These are phyloP conservation scores for Croton setiger DNA, from an alignment of 441 rosid genomes.

Conservation along the genomic window DNA sequence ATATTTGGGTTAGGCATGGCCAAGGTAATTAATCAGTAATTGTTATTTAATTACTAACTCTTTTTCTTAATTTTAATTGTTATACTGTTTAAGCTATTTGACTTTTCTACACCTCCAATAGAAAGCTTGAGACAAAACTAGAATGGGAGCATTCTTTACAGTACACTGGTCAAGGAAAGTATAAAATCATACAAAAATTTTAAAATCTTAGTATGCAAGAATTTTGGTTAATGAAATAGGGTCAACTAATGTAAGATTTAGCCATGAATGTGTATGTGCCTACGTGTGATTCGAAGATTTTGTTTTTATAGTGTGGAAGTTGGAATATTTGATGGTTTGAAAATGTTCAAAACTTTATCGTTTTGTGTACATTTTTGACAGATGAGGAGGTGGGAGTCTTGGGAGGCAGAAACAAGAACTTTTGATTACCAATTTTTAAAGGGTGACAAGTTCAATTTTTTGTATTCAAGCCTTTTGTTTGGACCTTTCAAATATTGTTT, in stretches of 20 bases:
- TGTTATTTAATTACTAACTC: not conserved
- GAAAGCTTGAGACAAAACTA: no score
- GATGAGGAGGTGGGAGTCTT: conserved; percentile 47
- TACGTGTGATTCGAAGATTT: no score
- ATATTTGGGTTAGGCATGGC: conserved; percentile 52
- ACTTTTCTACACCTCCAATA: no score
- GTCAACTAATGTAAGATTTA: no score
- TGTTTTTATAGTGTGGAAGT: conserved; percentile 1
- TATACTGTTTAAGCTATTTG: no score
- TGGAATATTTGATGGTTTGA: conserved; percentile 21
- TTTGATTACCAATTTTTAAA: conserved; percentile 39
- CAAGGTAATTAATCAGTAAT: conserved; percentile 30
- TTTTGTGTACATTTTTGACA: conserved; percentile 3
- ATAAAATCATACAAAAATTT: no score
- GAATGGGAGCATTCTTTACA: no score
- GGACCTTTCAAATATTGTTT: no score
- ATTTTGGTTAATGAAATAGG: no score
- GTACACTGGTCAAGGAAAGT: no score
- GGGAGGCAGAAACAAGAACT: conserved; percentile 55
- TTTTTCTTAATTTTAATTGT: not conserved
- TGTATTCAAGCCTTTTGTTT: not conserved
- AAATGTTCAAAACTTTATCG: not conserved
- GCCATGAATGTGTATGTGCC: no score
- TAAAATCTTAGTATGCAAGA: no score
- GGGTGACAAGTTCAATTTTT: conserved; percentile 26